Evolutionary conservation across 306 rosid genomes (phyloP), one percentile per base, ranked within the genome.

Genomic region (Luffa acutangula): DNA sequence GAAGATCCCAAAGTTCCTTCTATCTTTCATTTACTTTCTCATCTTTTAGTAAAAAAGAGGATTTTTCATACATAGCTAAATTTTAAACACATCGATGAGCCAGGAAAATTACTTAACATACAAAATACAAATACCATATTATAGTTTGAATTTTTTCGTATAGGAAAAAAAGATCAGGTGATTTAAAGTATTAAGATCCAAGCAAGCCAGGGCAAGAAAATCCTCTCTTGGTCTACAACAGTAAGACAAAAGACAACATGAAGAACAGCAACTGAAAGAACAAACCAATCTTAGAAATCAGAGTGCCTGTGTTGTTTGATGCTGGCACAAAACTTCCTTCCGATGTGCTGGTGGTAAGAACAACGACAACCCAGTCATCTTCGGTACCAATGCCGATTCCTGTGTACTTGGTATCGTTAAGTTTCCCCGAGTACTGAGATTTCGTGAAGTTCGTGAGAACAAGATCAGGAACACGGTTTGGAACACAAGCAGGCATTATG

Each of bases 401-500:
- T 0, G 88, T 80, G 70, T 34, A 94, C 80, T 71, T 86, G 5
- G 97, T 87, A 85, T 92, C 96, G 1, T 92, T 94, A 76, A 94
- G 97, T 69, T 48, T 80, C 13, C 59, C 74, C 0, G 98, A 92
- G 86, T 94, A 94, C 67, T 86, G 97, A 77, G 98, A 88, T 75
- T 81, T 7, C 0, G 98, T 94, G 89, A 90, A 94, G 87, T 94
- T 94, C 20, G 92, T 6, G 52, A 94, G 91, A 59, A 92, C 94
- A 20, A 90, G 87, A 79, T 78, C 82, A 1, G 91, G 77, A 81
- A 65, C 88, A 12, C 88, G 87, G 78, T 81, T 81, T 34, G 98
- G 97, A 81, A 94, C 89, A 41, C 98, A 94, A 67, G 96, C 91
- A 82, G 98, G 97, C 90, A 94, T 81, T 54, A 88, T 65, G 21